Base-by-base conservation (phyloP, 1,284 basidiomycete species). In the Cryptococcus wingfieldii region DNA sequence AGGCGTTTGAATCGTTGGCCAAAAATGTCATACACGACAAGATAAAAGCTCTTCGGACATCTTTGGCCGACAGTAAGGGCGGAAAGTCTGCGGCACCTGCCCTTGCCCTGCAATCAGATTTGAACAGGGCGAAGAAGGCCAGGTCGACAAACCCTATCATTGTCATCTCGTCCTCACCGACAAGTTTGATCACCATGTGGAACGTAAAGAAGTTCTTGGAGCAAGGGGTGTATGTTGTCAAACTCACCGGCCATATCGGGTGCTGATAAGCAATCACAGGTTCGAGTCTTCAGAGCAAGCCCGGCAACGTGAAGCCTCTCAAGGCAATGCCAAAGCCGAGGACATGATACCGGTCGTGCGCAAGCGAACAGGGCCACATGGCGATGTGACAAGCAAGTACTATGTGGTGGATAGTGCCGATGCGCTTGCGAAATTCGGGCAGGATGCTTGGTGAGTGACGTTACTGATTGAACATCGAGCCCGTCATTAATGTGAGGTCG, bases 161-260 rank as follows among this genome's bases (percentile, higher is more conserved):
- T 72, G 87, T 98, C 77, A 92, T 98, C 39, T 95, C 93, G 0
- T 96, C 92, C 0, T 93, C 90, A 1, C 93, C 93, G 0, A 97
- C 94, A 0, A 86, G 93, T 8, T 83, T 98, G 53, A 86, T 98
- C 69, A 97, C 91, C 5, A 96, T 98, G 91, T 88, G 94, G 83
- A 98, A 98, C 74, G 91, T 98, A 58, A 90, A 90, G 73, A 83
- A 83, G 46, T 95, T 98, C 75, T 78, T 98, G 16, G 90, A 97
- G 77, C 89, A 97, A 68, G 85, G 92, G 2, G 79, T 85, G 83
- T 93, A 78, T 67, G 86, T 78, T 7, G 19, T 53, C 53, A 53
- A 27, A 38, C 41, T 47, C 39, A n/a, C 16, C 27, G 18, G 7
- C 31, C 5, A 34, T 8, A 28, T 19, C 5, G 50, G 8, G 14